phyloP scores from a whole-genome alignment of 139 green algal species.

The Ulvella scutata region DNA sequence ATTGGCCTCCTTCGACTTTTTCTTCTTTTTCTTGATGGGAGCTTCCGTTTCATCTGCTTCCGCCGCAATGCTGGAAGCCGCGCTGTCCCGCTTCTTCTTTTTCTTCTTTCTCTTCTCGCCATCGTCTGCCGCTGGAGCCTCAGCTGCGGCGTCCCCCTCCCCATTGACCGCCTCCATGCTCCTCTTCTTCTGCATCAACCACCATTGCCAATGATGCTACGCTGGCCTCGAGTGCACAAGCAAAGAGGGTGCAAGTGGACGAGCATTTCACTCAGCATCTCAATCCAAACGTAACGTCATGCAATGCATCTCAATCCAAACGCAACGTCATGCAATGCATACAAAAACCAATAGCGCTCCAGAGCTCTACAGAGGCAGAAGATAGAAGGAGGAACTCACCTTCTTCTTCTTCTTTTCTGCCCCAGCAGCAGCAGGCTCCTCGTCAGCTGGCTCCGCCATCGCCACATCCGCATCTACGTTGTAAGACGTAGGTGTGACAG shows the following conservation, averaged over 20 bases:
- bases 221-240: too few species aligned
- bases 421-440: too few species aligned
- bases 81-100: conserved; percentile 14
- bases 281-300: neutral
- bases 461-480: conserved; percentile 64
- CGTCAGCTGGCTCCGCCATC: conserved; percentile 11
- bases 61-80: neutral
- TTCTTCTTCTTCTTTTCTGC: conserved; percentile 21
- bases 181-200: conserved; percentile 21
- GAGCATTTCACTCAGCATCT: neutral
- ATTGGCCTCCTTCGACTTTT: conserved; percentile 24
- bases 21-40: conserved; percentile 11
- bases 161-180: conserved; percentile 11
- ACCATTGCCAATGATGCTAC: neutral
- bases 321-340: neutral
- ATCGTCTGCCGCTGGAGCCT: neutral
- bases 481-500: conserved; percentile 50
- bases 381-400: neutral
- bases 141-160: neutral
- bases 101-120: conserved; percentile 32
- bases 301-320: neutral
- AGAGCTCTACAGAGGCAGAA: neutral
- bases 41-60: neutral
- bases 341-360: neutral
- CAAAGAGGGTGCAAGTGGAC: neutral